These are phyloP conservation scores for Stephania cephalantha DNA, from an alignment of 164 flowering plant genomes.

Conservation along the genomic window DNA sequence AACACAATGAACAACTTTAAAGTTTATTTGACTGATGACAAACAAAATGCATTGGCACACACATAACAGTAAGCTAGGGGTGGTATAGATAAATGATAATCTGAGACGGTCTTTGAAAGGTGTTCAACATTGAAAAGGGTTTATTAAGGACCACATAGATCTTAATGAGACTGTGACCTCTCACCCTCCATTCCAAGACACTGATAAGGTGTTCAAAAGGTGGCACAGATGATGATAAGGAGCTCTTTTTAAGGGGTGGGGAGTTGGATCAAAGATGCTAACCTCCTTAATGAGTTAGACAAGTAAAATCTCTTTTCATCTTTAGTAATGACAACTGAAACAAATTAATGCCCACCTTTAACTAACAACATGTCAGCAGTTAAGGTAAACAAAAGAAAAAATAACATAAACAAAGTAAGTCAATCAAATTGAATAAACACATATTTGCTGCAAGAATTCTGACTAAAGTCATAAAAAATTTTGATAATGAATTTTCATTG, in stretches of 20 bases:
- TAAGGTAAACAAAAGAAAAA: neutral
- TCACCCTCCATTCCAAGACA: neutral
- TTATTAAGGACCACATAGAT: conserved; percentile 9
- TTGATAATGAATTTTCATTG: no score
- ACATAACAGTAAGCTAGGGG: neutral
- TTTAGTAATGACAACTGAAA: neutral
- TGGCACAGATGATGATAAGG: neutral
- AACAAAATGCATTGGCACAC: neutral
- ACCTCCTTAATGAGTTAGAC: neutral
- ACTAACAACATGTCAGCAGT: neutral
- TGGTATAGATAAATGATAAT: neutral
- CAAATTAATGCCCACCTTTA: neutral
- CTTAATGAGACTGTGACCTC: conserved; percentile 10
- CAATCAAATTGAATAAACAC: neutral
- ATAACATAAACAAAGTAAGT: neutral
- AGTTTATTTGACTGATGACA: neutral
- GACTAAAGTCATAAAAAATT: neutral
- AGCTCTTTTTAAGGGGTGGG: neutral
- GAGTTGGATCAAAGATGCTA: neutral
- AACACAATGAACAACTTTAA: neutral
- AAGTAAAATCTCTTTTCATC: neutral
- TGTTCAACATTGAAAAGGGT: neutral
- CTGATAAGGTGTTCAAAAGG: neutral
- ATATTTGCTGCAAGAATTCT: neutral
- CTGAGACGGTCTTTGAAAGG: neutral